phyloP scores from a whole-genome alignment of 148 eudicot genomes.

The Rhododendron williamsianum region DNA sequence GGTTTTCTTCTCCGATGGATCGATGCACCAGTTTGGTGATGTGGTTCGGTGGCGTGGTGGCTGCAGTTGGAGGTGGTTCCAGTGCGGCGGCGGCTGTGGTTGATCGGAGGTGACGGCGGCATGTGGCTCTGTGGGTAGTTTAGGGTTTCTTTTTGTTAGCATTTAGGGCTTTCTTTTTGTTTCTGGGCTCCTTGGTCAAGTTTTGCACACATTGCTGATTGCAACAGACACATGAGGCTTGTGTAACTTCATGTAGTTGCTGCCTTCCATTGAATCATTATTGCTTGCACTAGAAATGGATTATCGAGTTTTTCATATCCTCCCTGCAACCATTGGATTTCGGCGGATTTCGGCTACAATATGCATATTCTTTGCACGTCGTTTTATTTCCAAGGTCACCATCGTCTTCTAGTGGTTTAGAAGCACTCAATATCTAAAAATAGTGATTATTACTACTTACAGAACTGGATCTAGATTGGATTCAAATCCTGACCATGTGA shows the following conservation, averaged over 20 bases:
- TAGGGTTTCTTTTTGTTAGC: too few species aligned
- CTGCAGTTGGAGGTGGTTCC: too few species aligned
- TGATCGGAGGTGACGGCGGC: too few species aligned
- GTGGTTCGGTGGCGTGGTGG: too few species aligned
- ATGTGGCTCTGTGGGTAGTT: too few species aligned
- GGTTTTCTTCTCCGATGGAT: too few species aligned
- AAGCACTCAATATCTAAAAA: background rate
- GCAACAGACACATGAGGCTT: background rate
- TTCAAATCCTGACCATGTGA: background rate
- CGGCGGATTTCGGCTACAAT: background rate
- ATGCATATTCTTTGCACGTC: background rate
- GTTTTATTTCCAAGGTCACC: background rate
- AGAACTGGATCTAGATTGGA: background rate
- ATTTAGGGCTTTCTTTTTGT: too few species aligned
- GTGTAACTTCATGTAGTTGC: background rate
- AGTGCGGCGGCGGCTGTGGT: too few species aligned
- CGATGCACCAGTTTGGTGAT: too few species aligned
- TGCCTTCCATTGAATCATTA: background rate
- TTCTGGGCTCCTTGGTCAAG: background rate
- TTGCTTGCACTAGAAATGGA: background rate
- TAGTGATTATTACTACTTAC: background rate
- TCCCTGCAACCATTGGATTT: background rate
- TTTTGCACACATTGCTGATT: background rate
- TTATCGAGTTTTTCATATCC: background rate
- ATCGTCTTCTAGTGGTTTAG: background rate